Percentiles rank a stretch among this genome's conserved stretches.
Conservation (phyloP, 176 grass and related monocot genomes). For the Hordeum marinum region DNA sequence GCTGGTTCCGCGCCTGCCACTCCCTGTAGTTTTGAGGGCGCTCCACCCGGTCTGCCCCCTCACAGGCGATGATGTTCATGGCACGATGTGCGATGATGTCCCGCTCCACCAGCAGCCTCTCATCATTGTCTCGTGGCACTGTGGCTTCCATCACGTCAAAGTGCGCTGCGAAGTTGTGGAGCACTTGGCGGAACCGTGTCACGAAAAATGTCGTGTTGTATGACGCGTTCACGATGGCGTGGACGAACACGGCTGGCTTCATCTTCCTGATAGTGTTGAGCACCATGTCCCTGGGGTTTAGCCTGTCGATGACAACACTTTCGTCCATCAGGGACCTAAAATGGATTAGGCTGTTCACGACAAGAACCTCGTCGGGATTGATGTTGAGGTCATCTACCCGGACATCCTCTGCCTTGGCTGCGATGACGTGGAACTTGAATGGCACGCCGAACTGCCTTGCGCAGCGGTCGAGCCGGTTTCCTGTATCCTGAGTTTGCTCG, state of each 20-base stretch:
- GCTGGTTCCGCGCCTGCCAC: conserved; percentile 43
- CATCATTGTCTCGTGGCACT: conserved; percentile 12
- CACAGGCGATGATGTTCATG: conserved; percentile 44
- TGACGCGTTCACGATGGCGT: conserved; percentile 22
- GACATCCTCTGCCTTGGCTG: conserved; percentile 31
- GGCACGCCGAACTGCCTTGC: conserved; percentile 21
- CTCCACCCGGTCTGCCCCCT: conserved; percentile 36
- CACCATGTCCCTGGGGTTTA: conserved; percentile 36
- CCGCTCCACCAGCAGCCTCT: conserved; percentile 31
- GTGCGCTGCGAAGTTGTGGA: conserved; percentile 28
- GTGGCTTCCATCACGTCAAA: conserved; percentile 46
- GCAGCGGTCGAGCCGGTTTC: conserved; percentile 16
- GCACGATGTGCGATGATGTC: conserved; percentile 24
- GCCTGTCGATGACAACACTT: conserved; percentile 22
- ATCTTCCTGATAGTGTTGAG: conserved; percentile 43
- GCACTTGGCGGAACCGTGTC: conserved; percentile 39
- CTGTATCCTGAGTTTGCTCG: conserved; percentile 21
- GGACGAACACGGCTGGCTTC: conserved; percentile 34
- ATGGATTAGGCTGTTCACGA: conserved; percentile 30
- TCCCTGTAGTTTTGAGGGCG: conserved; percentile 49
- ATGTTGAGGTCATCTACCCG: conserved; percentile 22
- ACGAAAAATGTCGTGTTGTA: conserved; percentile 37
- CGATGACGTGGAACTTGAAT: conserved; percentile 33
- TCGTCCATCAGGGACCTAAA: conserved; percentile 42
- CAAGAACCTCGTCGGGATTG: conserved; percentile 33